These are phyloP conservation scores for Flueggea neowawraea DNA, from an alignment of 441 rosid genomes.

Conservation along the genomic window DNA sequence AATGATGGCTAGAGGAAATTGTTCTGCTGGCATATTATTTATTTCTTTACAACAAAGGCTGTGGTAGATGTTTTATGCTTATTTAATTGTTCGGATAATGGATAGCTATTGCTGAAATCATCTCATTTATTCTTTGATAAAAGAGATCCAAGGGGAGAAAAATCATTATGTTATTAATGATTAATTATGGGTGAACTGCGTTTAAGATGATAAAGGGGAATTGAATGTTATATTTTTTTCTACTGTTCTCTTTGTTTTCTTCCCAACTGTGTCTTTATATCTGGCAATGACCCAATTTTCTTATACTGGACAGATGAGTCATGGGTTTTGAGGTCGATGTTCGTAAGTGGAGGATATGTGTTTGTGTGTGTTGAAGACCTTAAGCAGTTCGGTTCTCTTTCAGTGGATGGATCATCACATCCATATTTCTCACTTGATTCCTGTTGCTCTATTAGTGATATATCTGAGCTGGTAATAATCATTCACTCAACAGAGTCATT, in stretches of 20 bases:
- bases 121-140: too few relatives aligned
- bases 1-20: too few relatives aligned
- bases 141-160: too few relatives aligned
- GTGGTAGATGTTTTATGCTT: too few relatives aligned
- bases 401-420: constrained; percentile 34
- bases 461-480: constrained; percentile 59
- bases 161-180: too few relatives aligned
- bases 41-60: too few relatives aligned
- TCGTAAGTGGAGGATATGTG: constrained; percentile 58
- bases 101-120: too few relatives aligned
- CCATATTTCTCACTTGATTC: constrained; percentile 65
- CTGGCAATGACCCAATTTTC: constrained; percentile 10
- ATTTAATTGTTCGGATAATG: too few relatives aligned
- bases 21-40: too few relatives aligned
- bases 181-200: too few relatives aligned
- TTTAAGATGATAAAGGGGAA: not conserved
- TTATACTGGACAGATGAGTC: constrained; percentile 48
- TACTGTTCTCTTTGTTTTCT: too few relatives aligned
- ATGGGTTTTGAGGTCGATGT: constrained; percentile 72
- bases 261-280: constrained; percentile 3
- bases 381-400: constrained; percentile 48
- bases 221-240: not conserved
- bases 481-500: not conserved
- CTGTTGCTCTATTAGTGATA: constrained; percentile 43
- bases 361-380: constrained; percentile 78